Base-by-base conservation (phyloP, 2,329 filamentous ascomycete species). In the Ceratocystis lukuohia region DNA sequence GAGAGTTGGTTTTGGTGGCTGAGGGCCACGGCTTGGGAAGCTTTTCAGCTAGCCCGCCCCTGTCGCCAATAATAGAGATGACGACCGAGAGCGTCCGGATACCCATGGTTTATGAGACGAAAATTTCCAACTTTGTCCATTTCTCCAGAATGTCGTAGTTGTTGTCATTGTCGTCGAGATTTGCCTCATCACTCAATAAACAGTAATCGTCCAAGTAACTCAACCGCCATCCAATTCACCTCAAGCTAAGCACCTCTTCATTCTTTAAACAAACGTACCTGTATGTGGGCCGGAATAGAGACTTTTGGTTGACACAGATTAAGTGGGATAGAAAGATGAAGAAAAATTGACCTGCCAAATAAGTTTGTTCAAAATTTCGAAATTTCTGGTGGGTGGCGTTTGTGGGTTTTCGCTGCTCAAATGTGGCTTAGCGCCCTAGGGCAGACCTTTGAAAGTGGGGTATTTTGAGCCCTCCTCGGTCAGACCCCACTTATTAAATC, bases 301-400 rank as follows among this genome's bases (percentile, higher is more conserved):
- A 68, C 66, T 57, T 66, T 64, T 65, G 65, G 56, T 69, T 68
- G 59, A 68, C 66, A 66, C 64, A 65, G 64, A 45, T 37, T 65
- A 64, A 66, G 65, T 64, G 50, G 61, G 50, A 66, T 68, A 46
- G 45, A 37, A 64, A 64, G 48, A 50, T 48, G n/a, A 56, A 57
- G 30, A 46, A 61, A 66, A 66, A 66, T 65, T 57, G 30, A 33
- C 45, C 46, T 53, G 48, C 30, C 64, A 62, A 50, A 68, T 68
- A 68, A 45, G 64, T 68, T 65, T 59, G 53, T 30, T 28, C 22
- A 66, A 59, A 66, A 59, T 48, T 67, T 64, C 33, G 20, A 66
- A 66, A 53, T 22, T 41, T 63, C 67, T 66, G 41, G 65, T 64
- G 62, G 59, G 67, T 66, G 67, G 65, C 65, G 62, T 68, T 68